Percentiles rank a stretch among this genome's conserved stretches.
Evolutionary conservation across 1,284 basidiomycete species (phyloP).

Genomic region (Papiliotrema laurentii): DNA sequence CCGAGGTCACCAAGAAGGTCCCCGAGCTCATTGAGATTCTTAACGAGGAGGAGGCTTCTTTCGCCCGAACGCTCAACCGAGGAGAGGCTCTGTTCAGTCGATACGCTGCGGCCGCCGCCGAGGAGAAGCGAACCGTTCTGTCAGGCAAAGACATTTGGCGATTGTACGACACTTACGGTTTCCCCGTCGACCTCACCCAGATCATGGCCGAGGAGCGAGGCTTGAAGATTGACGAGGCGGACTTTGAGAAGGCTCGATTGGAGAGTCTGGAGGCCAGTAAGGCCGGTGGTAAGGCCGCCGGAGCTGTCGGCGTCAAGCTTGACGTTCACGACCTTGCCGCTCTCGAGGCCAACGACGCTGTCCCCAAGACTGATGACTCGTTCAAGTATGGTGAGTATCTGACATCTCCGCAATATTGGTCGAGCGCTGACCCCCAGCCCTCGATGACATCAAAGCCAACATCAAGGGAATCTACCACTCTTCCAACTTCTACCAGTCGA

Average conservation of each 20-base stretch:
- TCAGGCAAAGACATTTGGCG: conserved; percentile 93
- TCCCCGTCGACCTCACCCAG: conserved; percentile 93
- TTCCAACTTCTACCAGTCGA: conserved; percentile 69
- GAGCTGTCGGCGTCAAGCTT: conserved; percentile 70
- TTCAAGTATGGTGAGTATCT: conserved; percentile 78
- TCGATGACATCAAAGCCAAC: conserved; percentile 68
- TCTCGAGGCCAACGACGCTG: conserved; percentile 70
- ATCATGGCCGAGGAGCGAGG: conserved; percentile 96
- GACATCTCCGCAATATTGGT: neutral
- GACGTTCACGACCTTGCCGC: conserved; percentile 93
- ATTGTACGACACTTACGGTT: conserved; percentile 97
- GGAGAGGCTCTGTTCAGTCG: conserved; percentile 96
- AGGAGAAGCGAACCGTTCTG: conserved; percentile 64
- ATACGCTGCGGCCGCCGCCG: conserved; percentile 69
- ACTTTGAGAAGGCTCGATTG: conserved; percentile 85
- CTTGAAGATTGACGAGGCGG: conserved; percentile 76
- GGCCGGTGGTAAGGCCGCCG: conserved; percentile 63
- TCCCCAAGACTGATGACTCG: conserved; percentile 93
- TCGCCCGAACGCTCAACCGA: conserved; percentile 90
- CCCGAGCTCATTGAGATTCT: conserved; percentile 91
- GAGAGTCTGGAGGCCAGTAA: conserved; percentile 90
- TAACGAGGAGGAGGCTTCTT: conserved; percentile 96
- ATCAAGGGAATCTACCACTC: conserved; percentile 85
- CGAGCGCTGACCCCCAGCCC: conserved; percentile 50
- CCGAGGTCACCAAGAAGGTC: conserved; percentile 81